Conservation (phyloP, 768 basidiomycete species). For the Pluteus cervinus region DNA sequence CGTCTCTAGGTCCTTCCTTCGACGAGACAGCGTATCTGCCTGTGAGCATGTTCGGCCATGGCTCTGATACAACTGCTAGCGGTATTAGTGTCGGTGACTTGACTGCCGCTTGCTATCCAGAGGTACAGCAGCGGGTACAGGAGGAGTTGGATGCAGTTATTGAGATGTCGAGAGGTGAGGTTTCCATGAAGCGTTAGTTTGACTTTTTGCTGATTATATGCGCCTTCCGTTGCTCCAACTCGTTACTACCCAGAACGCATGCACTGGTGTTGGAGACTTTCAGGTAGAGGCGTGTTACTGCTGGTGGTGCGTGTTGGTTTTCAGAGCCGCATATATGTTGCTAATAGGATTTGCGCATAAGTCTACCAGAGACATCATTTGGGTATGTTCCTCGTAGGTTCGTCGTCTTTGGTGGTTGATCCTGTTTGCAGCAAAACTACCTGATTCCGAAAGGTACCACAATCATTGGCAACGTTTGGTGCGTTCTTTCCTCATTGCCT, state of each 20-base stretch:
- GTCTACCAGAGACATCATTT: conserved; percentile 58
- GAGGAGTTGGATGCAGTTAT: conserved; percentile 49
- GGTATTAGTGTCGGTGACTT: conserved; percentile 50
- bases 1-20: conserved; percentile 45
- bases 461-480: conserved; percentile 60
- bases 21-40: conserved; percentile 59
- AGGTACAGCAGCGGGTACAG: conserved; percentile 45
- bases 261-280: conserved; percentile 46
- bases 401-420: neutral
- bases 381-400: conserved; percentile 29
- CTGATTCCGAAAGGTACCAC: conserved; percentile 52
- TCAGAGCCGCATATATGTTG: neutral
- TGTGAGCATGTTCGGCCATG: conserved; percentile 62
- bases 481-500: conserved; percentile 4
- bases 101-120: conserved; percentile 51
- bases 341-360: conserved; percentile 51
- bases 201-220: no score
- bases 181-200: no score
- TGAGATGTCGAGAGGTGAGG: conserved; percentile 36
- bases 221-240: conserved; percentile 36
- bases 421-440: conserved; percentile 35
- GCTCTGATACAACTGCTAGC: conserved; percentile 59
- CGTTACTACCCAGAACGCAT: conserved; percentile 35
- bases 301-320: conserved; percentile 27
- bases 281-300: conserved; percentile 46